Evolutionary conservation across 306 rosid species (phyloP), one percentile per base, ranked within the genome.

Genomic region (Prunus dulcis): DNA sequence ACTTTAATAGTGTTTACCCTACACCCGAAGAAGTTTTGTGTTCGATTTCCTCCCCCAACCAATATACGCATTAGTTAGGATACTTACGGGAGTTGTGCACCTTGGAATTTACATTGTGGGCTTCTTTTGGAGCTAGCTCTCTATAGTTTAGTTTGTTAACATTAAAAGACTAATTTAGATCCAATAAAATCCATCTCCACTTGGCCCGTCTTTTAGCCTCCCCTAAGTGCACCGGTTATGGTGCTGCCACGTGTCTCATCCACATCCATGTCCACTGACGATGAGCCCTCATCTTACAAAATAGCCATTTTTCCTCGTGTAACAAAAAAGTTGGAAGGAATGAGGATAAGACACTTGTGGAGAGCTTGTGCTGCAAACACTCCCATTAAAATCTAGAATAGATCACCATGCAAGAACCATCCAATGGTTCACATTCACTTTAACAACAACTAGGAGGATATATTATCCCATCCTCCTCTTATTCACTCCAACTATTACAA

Each of bases 271-370:
- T 18, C 66, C 66, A 9, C 7, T 60, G 3, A 32, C 65, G 76
- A 87, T 77, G 71, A 82, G 69, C 64, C 69, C 58, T 76, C 82
- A 69, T 84, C 82, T 74, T 46, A 66, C 78, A 66, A 23, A 78
- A 77, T 55, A 57, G 20, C 20, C 20, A 1, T 15, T 11, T 60
- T 60, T 65, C 64, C 77, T 74, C 27, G 17, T 65, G 78, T 52
- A 70, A 61, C 38, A 32, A 69, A 30, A 65, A 18, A 53, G 58
- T 20, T 17, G 13, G 12, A 63, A 23, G 72, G 72, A 56, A 76
- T 75, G 9, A 82, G 81, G 96, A 93, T 90, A 90, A 93, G 93
- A 70, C 82, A 72, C 89, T 83, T 83, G 89, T 80, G 93, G 91
- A 88, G 90, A 79, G 56, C 93, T 89, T 86, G 83, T 78, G 90